Evolutionary conservation across 2,329 filamentous ascomycete genomes (phyloP).

Genomic region (Bipolaris oryzae): DNA sequence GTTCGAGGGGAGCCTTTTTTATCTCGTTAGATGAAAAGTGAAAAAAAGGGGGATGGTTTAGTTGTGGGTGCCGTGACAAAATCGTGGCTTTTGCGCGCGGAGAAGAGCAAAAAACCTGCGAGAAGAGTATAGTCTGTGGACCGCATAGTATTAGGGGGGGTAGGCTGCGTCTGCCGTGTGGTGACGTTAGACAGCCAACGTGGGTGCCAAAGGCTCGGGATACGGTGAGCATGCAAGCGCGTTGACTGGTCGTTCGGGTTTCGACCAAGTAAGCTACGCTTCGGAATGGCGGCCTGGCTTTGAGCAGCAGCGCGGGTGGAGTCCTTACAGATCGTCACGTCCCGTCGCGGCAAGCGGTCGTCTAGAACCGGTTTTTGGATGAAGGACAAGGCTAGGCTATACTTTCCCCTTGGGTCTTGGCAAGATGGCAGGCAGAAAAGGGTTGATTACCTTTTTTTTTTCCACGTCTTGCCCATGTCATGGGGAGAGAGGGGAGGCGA

Average conservation of each 20-base stretch:
- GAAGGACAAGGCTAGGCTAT: conserved; percentile 16
- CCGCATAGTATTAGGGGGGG: conserved; percentile 7
- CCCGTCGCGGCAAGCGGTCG: conserved; percentile 34
- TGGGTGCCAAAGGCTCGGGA: conserved; percentile 16
- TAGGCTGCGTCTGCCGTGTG: conserved; percentile 13
- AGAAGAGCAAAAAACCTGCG: conserved; percentile 17
- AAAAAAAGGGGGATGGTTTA: conserved; percentile 5
- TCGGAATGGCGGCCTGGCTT: conserved; percentile 21
- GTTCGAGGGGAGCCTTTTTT: conserved; percentile 13
- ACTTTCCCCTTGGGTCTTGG: conserved; percentile 4
- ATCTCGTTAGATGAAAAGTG: conserved; percentile 35
- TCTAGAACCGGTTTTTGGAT: conserved; percentile 36
- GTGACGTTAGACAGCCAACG: conserved; percentile 17
- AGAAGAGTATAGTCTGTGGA: conserved; percentile 11
- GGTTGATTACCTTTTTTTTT: conserved; percentile 5
- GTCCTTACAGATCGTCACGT: conserved; percentile 28
- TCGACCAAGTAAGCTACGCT: conserved; percentile 17
- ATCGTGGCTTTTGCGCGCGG: conserved; percentile 15
- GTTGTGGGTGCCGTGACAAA: not conserved
- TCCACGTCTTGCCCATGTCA: too few relatives aligned
- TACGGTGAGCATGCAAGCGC: conserved; percentile 12
- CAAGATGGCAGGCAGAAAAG: not conserved
- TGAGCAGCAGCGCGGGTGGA: conserved; percentile 11
- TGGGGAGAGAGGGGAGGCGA: conserved; percentile 20
- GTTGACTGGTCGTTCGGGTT: conserved; percentile 15